Evolutionary conservation across 1,284 basidiomycete genomes (phyloP), one percentile per base, ranked within the genome.

Genomic region (Leucoagaricus sp.): DNA sequence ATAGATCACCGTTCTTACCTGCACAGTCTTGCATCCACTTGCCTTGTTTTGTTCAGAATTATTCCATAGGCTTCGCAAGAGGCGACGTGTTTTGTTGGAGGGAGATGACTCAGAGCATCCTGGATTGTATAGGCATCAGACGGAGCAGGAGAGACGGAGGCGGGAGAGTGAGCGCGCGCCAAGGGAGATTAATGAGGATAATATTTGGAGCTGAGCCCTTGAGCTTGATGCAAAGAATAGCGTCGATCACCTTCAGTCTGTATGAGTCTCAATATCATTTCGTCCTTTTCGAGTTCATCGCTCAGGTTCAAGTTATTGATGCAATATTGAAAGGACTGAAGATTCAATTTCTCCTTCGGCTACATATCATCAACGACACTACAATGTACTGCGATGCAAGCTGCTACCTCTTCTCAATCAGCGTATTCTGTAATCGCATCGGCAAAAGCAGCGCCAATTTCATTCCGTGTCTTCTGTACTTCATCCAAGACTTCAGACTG

Each of bases 1-100:
- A 5, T 15, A 89, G 86, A 72, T 83, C n/a, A 77, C 82, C 1
- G 75, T 72, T 0, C 75, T 87, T 21, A 59, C 80, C 21, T 89
- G 86, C 69, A 86, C 86, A 0, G 73, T 77, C 21, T 61, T 86
- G 0, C 85, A 84, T 57, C 86, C 87, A 1, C 68, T 87, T 2
- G 77, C 73, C 1, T 71, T 88, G 15, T 36, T 65, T 15, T 23
- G 58, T 0, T 56, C 67, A 10, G 49, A 63, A 10, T 25, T 63
- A 1, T 67, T 66, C 42, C 47, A 40, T 12, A 54, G 57, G 9
- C 63, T 63, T 44, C 60, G 55, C 34, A 42, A 55, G 41, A 40
- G 61, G 17, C 50, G 28, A 6, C 36, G 53, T 6, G 58, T 67
- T 19, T 58, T 41, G 9, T 60, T 67, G 19, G 48, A 55, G 7